These are phyloP conservation scores for Melampsora larici-populina DNA, from an alignment of 1,284 basidiomycete genomes.

Conservation along the genomic window DNA sequence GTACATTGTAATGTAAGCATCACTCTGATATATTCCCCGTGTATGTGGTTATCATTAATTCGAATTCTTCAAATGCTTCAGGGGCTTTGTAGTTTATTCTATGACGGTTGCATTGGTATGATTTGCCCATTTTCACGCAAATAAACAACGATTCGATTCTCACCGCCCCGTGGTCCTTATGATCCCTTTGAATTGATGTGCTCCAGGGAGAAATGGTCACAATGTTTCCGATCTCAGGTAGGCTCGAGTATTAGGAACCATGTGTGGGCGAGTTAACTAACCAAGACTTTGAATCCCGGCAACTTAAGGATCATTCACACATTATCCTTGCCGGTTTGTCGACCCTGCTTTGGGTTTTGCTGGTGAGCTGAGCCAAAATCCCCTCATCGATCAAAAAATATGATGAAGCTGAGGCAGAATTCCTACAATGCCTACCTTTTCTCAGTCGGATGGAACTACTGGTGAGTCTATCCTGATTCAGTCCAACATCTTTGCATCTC, in stretches of 20 bases:
- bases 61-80: neutral
- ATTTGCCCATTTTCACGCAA: neutral
- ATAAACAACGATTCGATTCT: neutral
- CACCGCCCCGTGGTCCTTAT: neutral
- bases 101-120: slow-evolving; percentile 42
- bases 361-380: slow-evolving; percentile 12
- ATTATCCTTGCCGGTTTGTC: slow-evolving; percentile 41
- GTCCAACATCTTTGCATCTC: neutral
- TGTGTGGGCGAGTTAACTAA: too few relatives aligned
- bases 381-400: neutral
- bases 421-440: neutral
- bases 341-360: slow-evolving; percentile 44
- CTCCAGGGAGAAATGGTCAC: slow-evolving; percentile 43
- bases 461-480: slow-evolving; percentile 17
- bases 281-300: too few relatives aligned
- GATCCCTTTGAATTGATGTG: neutral
- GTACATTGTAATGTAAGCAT: slow-evolving; percentile 52
- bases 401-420: neutral
- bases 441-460: slow-evolving; percentile 43
- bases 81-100: slow-evolving; percentile 38
- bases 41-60: neutral
- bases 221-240: slow-evolving; percentile 42
- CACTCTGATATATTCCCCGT: slow-evolving; percentile 44
- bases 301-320: slow-evolving; percentile 33
- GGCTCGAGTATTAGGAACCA: too few relatives aligned